A percentile compares a stretch with the other conserved stretches of the same genome.
Evolutionary conservation across 352 stramenopile genomes (phyloP).

Genomic region (Phytopythium helicoides): DNA sequence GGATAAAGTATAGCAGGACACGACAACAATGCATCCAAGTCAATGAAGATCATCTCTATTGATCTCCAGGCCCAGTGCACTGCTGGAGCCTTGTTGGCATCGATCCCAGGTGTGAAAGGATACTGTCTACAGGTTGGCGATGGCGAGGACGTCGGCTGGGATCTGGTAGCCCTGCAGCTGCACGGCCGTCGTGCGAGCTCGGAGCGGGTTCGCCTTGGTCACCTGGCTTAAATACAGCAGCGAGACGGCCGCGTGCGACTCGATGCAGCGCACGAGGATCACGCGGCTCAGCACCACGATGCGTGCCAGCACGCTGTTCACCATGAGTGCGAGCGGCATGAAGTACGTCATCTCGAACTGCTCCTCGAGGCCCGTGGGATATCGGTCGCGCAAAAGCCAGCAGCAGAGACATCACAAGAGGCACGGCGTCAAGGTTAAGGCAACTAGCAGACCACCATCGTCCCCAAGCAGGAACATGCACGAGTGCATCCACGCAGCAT

Average conservation of each 20-base stretch:
- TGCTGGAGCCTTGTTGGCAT: too few species aligned
- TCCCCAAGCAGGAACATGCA: too few species aligned
- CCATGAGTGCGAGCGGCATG: constrained; percentile 78
- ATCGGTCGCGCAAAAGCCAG: too few species aligned
- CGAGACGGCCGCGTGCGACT: constrained; percentile 63
- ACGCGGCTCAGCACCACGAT: constrained; percentile 59
- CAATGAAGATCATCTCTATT: too few species aligned
- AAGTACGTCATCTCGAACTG: constrained; percentile 89
- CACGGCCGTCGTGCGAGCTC: constrained; percentile 61
- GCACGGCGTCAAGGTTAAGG: too few species aligned
- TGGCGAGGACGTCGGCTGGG: constrained; percentile 34
- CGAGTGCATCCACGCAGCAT: too few species aligned
- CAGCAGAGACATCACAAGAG: too few species aligned
- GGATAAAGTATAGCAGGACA: too few species aligned
- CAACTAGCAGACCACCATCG: too few species aligned
- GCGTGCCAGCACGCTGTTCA: constrained; percentile 75
- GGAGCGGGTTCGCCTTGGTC: constrained; percentile 78
- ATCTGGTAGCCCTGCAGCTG: constrained; percentile 73
- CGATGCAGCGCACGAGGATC: constrained; percentile 55
- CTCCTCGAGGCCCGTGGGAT: constrained; percentile 52
- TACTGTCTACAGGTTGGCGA: constrained; percentile 55
- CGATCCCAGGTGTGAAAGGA: too few species aligned
- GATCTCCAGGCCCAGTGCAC: too few species aligned
- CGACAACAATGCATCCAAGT: not conserved
- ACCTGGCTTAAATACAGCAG: constrained; percentile 80